phyloP scores from a whole-genome alignment of 2,329 filamentous ascomycete species.

The Penicillium freii region DNA sequence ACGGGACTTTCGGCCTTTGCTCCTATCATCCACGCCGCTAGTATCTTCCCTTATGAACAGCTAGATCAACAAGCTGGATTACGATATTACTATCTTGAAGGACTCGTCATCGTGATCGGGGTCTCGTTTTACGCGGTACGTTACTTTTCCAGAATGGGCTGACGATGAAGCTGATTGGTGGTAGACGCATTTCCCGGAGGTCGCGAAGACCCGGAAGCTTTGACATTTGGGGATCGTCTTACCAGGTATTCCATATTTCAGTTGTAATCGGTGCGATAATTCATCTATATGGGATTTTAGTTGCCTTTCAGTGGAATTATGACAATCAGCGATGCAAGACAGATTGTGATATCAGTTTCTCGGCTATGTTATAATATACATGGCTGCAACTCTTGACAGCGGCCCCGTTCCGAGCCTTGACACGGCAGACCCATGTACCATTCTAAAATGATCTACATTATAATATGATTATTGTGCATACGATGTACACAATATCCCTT shows the following conservation, averaged over 20 bases:
- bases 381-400: neutral
- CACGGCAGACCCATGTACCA: neutral
- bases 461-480: no score
- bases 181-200: slow-evolving; percentile 25
- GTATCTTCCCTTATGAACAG: slow-evolving; percentile 22
- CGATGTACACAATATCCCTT: neutral
- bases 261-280: slow-evolving; percentile 21
- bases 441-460: neutral
- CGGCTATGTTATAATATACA: no score
- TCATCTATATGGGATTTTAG: neutral
- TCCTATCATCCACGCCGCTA: slow-evolving; percentile 33
- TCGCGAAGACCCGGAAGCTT: slow-evolving; percentile 32
- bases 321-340: neutral
- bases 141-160: slow-evolving; percentile 22
- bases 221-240: slow-evolving; percentile 36
- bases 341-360: neutral
- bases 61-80: slow-evolving; percentile 22
- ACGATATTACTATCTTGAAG: slow-evolving; percentile 37
- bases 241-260: slow-evolving; percentile 36
- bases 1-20: slow-evolving; percentile 36
- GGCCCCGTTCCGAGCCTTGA: neutral
- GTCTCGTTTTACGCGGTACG: slow-evolving; percentile 31
- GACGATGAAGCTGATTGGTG: neutral
- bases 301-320: neutral
- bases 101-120: slow-evolving; percentile 1